Evolutionary conservation across 768 basidiomycete genomes (phyloP), one percentile per base, ranked within the genome.

Genomic region (Naganishia vishniacii): DNA sequence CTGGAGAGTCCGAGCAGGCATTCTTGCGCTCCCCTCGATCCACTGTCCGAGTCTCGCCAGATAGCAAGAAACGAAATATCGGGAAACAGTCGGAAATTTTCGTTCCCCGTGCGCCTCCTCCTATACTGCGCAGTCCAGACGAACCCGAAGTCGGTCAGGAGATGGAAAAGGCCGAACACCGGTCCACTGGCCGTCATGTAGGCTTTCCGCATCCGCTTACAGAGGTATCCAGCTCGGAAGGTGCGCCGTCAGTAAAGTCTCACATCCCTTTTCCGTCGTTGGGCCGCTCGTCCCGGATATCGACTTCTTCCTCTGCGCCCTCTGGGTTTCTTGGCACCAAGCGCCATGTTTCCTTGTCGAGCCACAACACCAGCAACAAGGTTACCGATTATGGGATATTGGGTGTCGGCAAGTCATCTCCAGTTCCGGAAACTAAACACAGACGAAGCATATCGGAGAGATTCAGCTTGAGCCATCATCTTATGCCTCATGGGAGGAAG

Each of bases 361-460:
- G 15, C 18, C 53, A n/a, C 37, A 41, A n/a, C 23, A 20, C 34
- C n/a, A 29, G 11, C 53, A 41, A 41, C 6, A 56, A 37, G 18
- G 53, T 8, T 12, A 7, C 32, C 32, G 53, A 56, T 9, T 23
- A 34, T 3, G 53, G 53, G 6, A 37, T 37, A 37, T 15, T 7
- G 34, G 34, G 8, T 7, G 20, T 11, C 13, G 37, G 18, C 3
- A 56, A 56, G 53, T 40, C 53, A 56, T 13, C 53, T 23, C 11
- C 53, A 4, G 23, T 18, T 18, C 31, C 49, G 32, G 28, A 51
- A n/a, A 51, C 29, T n/a, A 56, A 56, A 37, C 53, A 37, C 20
- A 56, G 40, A 25, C 53, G 53, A 20, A 56, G 53, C 20, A 56
- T 56, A 11, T 56, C 53, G 8, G 53, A 56, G 53, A 23, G 53